phyloP scores from a whole-genome alignment of 495 filamentous ascomycete species.

The Aspergillus saccharolyticus region DNA sequence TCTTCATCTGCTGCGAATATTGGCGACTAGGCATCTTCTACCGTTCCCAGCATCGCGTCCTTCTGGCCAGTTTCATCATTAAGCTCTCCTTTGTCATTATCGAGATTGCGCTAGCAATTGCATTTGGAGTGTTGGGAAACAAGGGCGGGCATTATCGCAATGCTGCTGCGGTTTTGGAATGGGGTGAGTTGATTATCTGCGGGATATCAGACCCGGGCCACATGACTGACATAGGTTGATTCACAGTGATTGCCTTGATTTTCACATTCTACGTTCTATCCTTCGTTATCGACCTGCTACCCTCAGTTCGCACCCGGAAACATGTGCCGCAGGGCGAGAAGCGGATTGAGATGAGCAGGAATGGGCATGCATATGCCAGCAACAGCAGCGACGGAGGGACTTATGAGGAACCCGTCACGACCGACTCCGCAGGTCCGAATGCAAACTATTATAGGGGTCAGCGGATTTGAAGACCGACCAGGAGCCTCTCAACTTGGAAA shows the following conservation, averaged over 20 bases:
- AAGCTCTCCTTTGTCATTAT: conserved; percentile 77
- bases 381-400: conserved; percentile 16
- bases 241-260: conserved; percentile 67
- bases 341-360: conserved; percentile 17
- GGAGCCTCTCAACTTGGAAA: background rate
- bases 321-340: conserved; percentile 45
- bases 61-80: conserved; percentile 73
- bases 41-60: conserved; percentile 59
- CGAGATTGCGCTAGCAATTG: conserved; percentile 70
- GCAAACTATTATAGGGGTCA: conserved; percentile 29
- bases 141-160: conserved; percentile 44
- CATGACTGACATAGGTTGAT: background rate
- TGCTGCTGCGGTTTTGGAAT: conserved; percentile 61
- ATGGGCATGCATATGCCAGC: conserved; percentile 8
- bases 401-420: conserved; percentile 36
- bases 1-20: conserved; percentile 86
- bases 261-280: conserved; percentile 88
- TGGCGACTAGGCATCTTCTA: conserved; percentile 74
- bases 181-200: conserved; percentile 41
- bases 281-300: conserved; percentile 83
- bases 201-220: background rate
- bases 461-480: conserved; percentile 14
- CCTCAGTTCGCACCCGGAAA: conserved; percentile 63
- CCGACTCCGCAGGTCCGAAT: conserved; percentile 34
- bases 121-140: conserved; percentile 42